Base-by-base conservation (phyloP, 495 filamentous ascomycete species). In the Aspergillus bertholletiae region DNA sequence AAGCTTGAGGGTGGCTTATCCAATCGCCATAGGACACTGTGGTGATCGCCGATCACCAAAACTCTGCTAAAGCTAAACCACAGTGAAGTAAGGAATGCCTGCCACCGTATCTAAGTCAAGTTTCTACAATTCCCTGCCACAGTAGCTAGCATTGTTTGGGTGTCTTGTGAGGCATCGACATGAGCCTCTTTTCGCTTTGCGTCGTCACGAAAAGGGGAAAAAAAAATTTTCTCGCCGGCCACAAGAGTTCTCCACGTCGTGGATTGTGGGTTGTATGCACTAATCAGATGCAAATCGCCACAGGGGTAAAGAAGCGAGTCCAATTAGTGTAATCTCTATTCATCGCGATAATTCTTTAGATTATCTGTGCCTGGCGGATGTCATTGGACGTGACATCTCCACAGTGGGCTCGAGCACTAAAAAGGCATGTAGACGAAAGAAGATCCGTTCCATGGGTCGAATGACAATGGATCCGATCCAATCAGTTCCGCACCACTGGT, bases 31-130 rank as follows among this genome's bases (percentile, higher is more conserved):
- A 43, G 39, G 39, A 23, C 12, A 40, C 28, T 23, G 8, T 55
- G 45, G 44, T 13, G 30, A 45, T 41, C 54, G 40, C 28, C 43
- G 30, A 56, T 50, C 40, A 17, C 18, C 27, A 45, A 20, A 15
- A 35, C 24, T 20, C 11, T 26, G 26, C n/a, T 37, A 41, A 3
- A 28, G 26, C 8, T 15, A 43, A n/a, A n/a, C 1, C 22, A 22
- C 18, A 6, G 37, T 13, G 17, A 43, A 40, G 52, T 44, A 39
- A 54, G 44, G 52, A 47, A 54, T 54, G 52, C 17, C 30, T 20
- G 27, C 13, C 13, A n/a, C 34, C 34, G 13, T 12, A 15, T 46
- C 13, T 46, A 20, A 22, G 43, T 11, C 21, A 22, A 30, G 30
- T 13, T 30, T 21, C 3, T n/a, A n/a, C 34, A 1, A n/a, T 37